Conservation (phyloP, 345 rosid genomes). For the Salix dunnii region DNA sequence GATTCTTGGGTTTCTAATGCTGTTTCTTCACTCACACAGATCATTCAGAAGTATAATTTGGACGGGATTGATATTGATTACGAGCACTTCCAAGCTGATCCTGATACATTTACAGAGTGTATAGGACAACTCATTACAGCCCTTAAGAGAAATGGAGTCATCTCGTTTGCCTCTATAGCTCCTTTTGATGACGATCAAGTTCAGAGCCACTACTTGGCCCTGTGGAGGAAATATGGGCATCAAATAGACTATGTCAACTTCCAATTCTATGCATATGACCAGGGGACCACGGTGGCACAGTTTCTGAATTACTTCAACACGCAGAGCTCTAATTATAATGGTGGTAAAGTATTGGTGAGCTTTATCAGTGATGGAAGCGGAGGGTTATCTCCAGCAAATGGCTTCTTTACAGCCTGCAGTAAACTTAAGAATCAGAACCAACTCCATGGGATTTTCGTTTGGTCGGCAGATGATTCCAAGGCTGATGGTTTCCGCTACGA, state of each 20-base stretch:
- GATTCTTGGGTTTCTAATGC: conserved; percentile 16
- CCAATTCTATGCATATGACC: conserved; percentile 13
- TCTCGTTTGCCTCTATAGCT: conserved; percentile 17
- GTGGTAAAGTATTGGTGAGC: conserved; percentile 14
- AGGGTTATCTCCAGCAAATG: conserved; percentile 7
- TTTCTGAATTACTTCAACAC: neutral
- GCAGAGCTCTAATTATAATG: conserved; percentile 2
- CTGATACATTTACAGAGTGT: conserved; percentile 4
- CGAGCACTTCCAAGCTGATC: conserved; percentile 9
- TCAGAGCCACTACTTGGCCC: conserved; percentile 10
- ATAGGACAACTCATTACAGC: conserved; percentile 6
- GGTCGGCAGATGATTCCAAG: conserved; percentile 13
- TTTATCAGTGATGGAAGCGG: conserved; percentile 12
- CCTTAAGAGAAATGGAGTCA: conserved; percentile 3
- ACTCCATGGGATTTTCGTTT: conserved; percentile 10
- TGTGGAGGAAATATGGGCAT: conserved; percentile 12
- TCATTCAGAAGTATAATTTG: conserved; percentile 7
- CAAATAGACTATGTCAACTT: conserved; percentile 11
- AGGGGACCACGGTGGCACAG: neutral
- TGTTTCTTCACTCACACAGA: conserved; percentile 8
- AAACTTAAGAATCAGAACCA: conserved; percentile 7
- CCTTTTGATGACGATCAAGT: conserved; percentile 13
- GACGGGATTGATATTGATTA: conserved; percentile 19
- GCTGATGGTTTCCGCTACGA: conserved; percentile 15
- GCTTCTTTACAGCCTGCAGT: conserved; percentile 10